phyloP scores from a whole-genome alignment of 2,329 filamentous ascomycete species.

The Lecanosticta acicola region DNA sequence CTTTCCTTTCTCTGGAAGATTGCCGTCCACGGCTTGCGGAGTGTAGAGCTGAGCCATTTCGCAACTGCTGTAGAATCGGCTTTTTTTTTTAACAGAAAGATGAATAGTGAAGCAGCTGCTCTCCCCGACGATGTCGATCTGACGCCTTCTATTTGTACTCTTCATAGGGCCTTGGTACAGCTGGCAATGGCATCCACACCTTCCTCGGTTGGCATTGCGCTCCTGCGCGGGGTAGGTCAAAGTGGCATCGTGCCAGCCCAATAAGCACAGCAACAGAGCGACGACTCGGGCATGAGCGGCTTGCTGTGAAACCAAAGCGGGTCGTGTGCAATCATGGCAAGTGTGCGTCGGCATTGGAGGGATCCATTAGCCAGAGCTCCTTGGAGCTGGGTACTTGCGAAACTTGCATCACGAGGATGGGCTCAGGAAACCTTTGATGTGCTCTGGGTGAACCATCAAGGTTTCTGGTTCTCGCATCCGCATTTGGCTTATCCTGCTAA shows the following conservation, averaged over 20 bases:
- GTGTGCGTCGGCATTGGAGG: too few relatives aligned
- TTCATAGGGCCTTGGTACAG: background rate
- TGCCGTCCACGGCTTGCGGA: background rate
- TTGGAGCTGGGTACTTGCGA: too few relatives aligned
- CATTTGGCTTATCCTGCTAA: too few relatives aligned
- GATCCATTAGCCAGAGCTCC: too few relatives aligned
- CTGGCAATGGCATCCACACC: background rate
- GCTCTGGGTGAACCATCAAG: too few relatives aligned
- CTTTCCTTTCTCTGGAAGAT: conserved; percentile 48
- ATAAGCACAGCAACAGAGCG: background rate
- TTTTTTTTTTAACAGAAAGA: too few relatives aligned
- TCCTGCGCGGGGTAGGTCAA: background rate
- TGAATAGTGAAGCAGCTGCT: too few relatives aligned
- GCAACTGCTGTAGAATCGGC: too few relatives aligned
- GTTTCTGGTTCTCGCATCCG: too few relatives aligned
- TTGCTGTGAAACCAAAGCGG: background rate
- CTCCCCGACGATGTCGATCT: too few relatives aligned
- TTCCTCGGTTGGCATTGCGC: background rate
- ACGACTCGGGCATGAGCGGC: background rate
- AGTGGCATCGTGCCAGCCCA: background rate
- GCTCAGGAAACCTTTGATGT: too few relatives aligned
- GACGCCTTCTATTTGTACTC: background rate
- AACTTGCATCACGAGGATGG: too few relatives aligned
- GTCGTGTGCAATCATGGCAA: background rate
- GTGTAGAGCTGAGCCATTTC: background rate